Evolutionary conservation across 2,329 filamentous ascomycete species (phyloP).

Genomic region (Aspergillus costaricaensis): DNA sequence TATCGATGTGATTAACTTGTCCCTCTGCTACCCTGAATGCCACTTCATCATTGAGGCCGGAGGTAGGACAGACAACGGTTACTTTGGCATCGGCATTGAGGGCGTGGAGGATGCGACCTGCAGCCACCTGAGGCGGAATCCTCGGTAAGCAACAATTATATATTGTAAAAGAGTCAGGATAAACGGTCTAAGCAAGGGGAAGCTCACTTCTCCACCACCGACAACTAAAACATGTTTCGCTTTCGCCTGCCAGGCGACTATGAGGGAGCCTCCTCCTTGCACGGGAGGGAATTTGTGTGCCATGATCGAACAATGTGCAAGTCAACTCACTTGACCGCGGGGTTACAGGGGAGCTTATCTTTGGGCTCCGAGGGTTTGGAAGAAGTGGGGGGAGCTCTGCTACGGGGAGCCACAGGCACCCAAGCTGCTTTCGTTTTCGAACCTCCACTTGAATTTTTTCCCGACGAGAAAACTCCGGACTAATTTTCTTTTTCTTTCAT

Average conservation of each 20-base stretch:
- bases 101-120: slow-evolving; percentile 88
- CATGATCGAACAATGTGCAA: slow-evolving; percentile 40
- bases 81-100: slow-evolving; percentile 94
- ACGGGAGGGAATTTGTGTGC: slow-evolving; percentile 69
- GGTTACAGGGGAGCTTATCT: background rate
- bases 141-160: slow-evolving; percentile 9
- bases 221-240: slow-evolving; percentile 89
- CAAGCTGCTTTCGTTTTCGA: background rate
- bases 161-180: slow-evolving; percentile 7
- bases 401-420: slow-evolving; percentile 21
- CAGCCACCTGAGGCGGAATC: slow-evolving; percentile 71
- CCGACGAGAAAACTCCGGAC: background rate
- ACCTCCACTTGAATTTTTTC: slow-evolving; percentile 2
- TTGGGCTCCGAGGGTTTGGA: background rate
- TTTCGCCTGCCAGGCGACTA: slow-evolving; percentile 93
- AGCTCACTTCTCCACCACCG: slow-evolving; percentile 84
- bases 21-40: slow-evolving; percentile 73
- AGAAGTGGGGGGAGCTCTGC: slow-evolving; percentile 1
- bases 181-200: slow-evolving; percentile 6
- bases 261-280: slow-evolving; percentile 87
- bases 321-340: background rate
- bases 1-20: slow-evolving; percentile 78
- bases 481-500: slow-evolving; percentile 15
- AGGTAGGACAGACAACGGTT: slow-evolving; percentile 76
- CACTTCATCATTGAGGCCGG: slow-evolving; percentile 86